Base-by-base conservation (phyloP, 768 basidiomycete species). In the Pisolithus microcarpus region DNA sequence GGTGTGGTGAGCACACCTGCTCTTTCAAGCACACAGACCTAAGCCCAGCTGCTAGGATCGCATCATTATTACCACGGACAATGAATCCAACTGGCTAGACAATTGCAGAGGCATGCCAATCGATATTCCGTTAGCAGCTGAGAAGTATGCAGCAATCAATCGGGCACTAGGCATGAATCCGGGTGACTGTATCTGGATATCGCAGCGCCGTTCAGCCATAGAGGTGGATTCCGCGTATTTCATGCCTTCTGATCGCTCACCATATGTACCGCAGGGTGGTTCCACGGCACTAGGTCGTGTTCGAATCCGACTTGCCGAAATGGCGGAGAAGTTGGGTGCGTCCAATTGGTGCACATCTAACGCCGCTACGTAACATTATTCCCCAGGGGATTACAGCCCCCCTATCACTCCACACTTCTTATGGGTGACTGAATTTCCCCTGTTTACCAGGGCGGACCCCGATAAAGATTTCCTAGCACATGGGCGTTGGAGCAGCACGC, bases 391-490 rank as follows among this genome's bases (percentile, higher is more conserved):
- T 45, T 74, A 84, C 51, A 66, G 64, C 15, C 73, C 84, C 10
- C 69, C 82, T 3, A 49, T 73, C 26, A 68, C 69, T 23, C 90
- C 90, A 44, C 85, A 90, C 65, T 94, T 97, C 68, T 75, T 94
- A 18, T 97, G 94, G 94, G 80, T 97, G 48, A 95, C 91, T 5
- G 92, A 95, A 65, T 96, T 96, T 65, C 94, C 94, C 13, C 75
- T 97, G 21, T 96, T 95, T 72, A 83, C 93, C 15, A 81, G 76
- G 28, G 82, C 85, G 36, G 93, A 96, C 65, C 75, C 76, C 50
- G 93, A 96, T 72, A 96, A 96, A 70, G 83, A 88, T 36, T 80
- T 85, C 62, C 69, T 92, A 28, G 87, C 91, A 4, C 78, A 82
- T 51, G 93, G 93, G 28, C 76, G 92, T 60, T 95, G 91, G 89